phyloP scores from a whole-genome alignment of 228 moss, liverwort and hornwort species.

The Sphagnum fallax region DNA sequence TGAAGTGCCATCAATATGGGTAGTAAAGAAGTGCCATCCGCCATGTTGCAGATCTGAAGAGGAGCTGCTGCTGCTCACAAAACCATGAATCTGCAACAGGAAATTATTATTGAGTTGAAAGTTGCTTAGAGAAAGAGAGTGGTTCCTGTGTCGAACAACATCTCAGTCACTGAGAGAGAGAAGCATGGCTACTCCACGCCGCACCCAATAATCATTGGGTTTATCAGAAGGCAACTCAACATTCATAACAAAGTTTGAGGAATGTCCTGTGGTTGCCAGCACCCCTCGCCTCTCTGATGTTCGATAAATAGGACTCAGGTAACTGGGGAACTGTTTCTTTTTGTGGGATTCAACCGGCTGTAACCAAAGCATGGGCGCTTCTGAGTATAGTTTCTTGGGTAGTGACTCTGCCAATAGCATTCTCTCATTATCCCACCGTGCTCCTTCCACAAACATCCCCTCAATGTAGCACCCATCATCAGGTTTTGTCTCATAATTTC shows the following conservation, averaged over 20 bases:
- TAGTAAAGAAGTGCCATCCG: too few relatives aligned
- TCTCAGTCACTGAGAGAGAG: slow-evolving; percentile 46
- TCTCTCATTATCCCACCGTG: slow-evolving; percentile 39
- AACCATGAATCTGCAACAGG: too few relatives aligned
- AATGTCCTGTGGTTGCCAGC: slow-evolving; percentile 66
- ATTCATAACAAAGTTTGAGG: slow-evolving; percentile 63
- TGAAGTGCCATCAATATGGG: too few relatives aligned
- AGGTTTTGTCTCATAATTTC: slow-evolving; percentile 31
- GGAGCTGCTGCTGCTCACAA: too few relatives aligned
- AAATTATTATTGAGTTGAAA: too few relatives aligned
- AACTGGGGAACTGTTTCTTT: slow-evolving; percentile 37
- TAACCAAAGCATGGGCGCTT: slow-evolving; percentile 58
- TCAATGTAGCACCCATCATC: slow-evolving; percentile 53
- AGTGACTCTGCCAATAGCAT: slow-evolving; percentile 40
- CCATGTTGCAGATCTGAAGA: too few relatives aligned
- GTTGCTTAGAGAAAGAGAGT: too few relatives aligned
- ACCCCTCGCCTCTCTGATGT: slow-evolving; percentile 53
- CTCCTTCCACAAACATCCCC: slow-evolving; percentile 59
- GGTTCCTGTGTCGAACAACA: too few relatives aligned
- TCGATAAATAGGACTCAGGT: slow-evolving; percentile 53
- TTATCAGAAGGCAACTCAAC: slow-evolving; percentile 42
- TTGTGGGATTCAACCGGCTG: slow-evolving; percentile 39
- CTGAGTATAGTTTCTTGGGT: slow-evolving; percentile 40
- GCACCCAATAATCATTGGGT: slow-evolving; percentile 49
- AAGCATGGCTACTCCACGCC: slow-evolving; percentile 62